phyloP scores from a whole-genome alignment of 129 eudicot species.

The Smallanthus sonchifolius region DNA sequence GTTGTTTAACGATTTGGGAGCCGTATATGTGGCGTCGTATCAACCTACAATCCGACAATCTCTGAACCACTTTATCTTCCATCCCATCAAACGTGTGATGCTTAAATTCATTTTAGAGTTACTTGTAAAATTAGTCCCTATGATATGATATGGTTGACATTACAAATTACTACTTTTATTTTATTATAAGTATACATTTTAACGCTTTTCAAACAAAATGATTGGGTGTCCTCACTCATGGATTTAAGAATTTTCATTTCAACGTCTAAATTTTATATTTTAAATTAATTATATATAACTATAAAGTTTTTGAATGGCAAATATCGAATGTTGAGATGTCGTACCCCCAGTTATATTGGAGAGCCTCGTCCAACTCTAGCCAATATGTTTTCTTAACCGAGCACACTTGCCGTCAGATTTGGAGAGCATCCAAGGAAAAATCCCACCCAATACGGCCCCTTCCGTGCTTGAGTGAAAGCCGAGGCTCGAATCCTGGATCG shows the following conservation, averaged over 20 bases:
- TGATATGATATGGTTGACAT: conserved; percentile 6
- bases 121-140: conserved; percentile 5
- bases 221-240: neutral
- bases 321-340: too few species aligned
- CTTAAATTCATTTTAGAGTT: neutral
- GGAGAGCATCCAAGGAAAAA: too few species aligned
- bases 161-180: neutral
- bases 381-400: too few species aligned
- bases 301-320: too few species aligned
- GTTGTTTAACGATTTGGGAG: neutral
- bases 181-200: neutral
- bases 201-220: neutral
- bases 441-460: too few species aligned
- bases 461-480: too few species aligned
- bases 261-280: too few species aligned
- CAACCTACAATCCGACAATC: conserved; percentile 17
- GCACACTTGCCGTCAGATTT: too few species aligned
- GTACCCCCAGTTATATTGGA: too few species aligned
- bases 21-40: conserved; percentile 20
- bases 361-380: too few species aligned
- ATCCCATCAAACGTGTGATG: conserved; percentile 19
- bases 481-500: too few species aligned
- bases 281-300: too few species aligned
- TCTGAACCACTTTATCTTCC: conserved; percentile 8
- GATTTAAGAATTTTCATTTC: neutral